Conservation (phyloP, 805 yeast species). For the Wickerhamomyces rabaulensis region DNA sequence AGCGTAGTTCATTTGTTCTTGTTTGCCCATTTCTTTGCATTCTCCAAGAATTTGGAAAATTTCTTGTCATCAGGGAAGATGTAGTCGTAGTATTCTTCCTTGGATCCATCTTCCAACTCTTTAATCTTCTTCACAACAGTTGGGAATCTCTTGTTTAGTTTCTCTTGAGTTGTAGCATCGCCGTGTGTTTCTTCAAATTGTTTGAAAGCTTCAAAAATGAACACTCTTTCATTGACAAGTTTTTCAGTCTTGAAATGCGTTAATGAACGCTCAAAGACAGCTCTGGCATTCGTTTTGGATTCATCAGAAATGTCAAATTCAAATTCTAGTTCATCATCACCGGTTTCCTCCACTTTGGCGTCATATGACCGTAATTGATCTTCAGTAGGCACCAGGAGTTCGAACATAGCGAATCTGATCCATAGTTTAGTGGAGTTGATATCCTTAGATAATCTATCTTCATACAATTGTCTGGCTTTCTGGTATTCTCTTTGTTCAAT, state of each 20-base stretch:
- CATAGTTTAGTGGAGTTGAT: constrained; percentile 38
- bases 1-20: constrained; percentile 11
- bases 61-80: constrained; percentile 60
- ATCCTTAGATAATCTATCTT: constrained; percentile 30
- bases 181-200: constrained; percentile 68
- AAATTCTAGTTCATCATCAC: constrained; percentile 42
- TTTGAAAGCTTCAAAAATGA: constrained; percentile 55
- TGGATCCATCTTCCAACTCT: constrained; percentile 36
- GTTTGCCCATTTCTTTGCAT: constrained; percentile 46
- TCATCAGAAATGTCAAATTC: constrained; percentile 45
- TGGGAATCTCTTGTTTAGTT: constrained; percentile 48
- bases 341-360: constrained; percentile 15
- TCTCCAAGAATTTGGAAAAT: constrained; percentile 34
- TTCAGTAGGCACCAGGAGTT: constrained; percentile 56
- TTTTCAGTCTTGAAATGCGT: constrained; percentile 32
- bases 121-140: constrained; percentile 41
- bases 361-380: constrained; percentile 39
- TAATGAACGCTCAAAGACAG: constrained; percentile 51
- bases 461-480: constrained; percentile 48
- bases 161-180: constrained; percentile 27
- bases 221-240: constrained; percentile 39
- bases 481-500: constrained; percentile 55
- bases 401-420: constrained; percentile 69
- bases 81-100: constrained; percentile 54
- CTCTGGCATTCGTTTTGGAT: constrained; percentile 47